Evolutionary conservation across 305 asterid genomes (phyloP), one percentile per base, ranked within the genome.

Genomic region (Rubia balearica): DNA sequence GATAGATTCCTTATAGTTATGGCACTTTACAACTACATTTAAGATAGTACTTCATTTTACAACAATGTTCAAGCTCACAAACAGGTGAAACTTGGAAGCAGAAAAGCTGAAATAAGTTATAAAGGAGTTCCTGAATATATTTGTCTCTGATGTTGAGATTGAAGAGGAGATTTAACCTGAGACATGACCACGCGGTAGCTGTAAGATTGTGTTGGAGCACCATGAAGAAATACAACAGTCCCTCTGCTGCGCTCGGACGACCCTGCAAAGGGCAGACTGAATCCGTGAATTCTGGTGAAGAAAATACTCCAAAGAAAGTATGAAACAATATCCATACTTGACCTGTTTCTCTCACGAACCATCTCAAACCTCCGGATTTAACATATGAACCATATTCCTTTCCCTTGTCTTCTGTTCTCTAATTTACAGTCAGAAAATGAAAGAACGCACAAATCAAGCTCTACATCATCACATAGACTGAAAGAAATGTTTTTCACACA

Each of bases 331-430:
- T 46, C 56, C 77, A 68, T n/a, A 57, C n/a, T 61, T 67, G 72
- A 90, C 98, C 97, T 71, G 97, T 93, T 89, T 93, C 98, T 83
- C 97, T 83, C 65, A 90, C 98, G 83, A 93, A 93, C 98, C 98
- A 93, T 71, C 85, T 86, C 65, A 89, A 83, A 41, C 87, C 90
- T 74, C 98, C 98, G 19, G 96, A 85, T 81, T 85, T 82, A 64
- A 90, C 80, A 77, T 79, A 81, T 63, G 88, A 79, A 24, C 98
- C 97, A 71, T 82, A 89, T 3, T 90, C 96, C 83, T 69, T 89
- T 71, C 98, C 98, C 71, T 86, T 86, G 78, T 87, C 96, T 75
- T 93, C 96, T 79, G 70, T 90, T 82, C 96, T 85, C 98, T 93
- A 73, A n/a, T 67, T 75, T 57, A 68, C n/a, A 33, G 62, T 49